Conservation (phyloP, 768 basidiomycete species). For the Hortiboletus flavorubellus region DNA sequence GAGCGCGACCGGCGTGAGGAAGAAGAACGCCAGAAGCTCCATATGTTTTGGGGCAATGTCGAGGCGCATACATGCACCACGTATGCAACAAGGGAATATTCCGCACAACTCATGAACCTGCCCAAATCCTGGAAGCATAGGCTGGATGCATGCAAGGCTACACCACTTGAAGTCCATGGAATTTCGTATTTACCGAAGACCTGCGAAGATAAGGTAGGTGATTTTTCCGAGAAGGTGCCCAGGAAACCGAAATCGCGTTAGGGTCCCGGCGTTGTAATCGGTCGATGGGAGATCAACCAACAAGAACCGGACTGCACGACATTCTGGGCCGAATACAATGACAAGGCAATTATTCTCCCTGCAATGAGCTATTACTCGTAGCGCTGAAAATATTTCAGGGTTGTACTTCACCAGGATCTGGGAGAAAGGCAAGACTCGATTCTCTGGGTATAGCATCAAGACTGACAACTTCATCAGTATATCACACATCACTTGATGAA, state of each 20-base stretch:
- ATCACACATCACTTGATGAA: conserved; percentile 27
- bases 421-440: conserved; percentile 14
- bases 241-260: not conserved
- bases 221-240: too few species aligned
- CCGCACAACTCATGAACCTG: conserved; percentile 29
- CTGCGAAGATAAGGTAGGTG: conserved; percentile 24
- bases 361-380: not conserved
- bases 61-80: conserved; percentile 22
- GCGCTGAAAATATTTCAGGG: conserved; percentile 14
- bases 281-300: conserved; percentile 26
- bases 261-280: conserved; percentile 21
- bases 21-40: conserved; percentile 22
- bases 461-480: conserved; percentile 17
- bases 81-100: conserved; percentile 29
- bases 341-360: conserved; percentile 19
- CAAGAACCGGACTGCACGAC: conserved; percentile 28
- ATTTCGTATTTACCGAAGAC: conserved; percentile 10
- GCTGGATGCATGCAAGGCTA: conserved; percentile 22
- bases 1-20: conserved; percentile 18
- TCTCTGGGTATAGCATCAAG: not conserved
- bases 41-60: conserved; percentile 23
- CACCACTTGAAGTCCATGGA: conserved; percentile 23
- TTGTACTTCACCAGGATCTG: conserved; percentile 22
- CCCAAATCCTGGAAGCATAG: conserved; percentile 18
- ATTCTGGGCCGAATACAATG: conserved; percentile 22